Base-by-base conservation (phyloP, 2,329 filamentous ascomycete species). In the Aspergillus thermomutatus region DNA sequence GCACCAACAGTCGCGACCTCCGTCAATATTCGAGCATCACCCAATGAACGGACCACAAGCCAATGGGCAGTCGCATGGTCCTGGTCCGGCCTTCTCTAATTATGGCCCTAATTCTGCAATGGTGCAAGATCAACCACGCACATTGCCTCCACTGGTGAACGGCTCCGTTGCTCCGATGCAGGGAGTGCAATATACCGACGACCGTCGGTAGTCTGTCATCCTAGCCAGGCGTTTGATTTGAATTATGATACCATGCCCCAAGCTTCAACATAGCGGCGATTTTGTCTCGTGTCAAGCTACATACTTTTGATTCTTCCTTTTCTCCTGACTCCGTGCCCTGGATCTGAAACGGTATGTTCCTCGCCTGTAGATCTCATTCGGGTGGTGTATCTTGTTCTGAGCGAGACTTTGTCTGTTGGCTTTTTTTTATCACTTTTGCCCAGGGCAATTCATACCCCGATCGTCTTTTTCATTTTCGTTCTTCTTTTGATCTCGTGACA, bases 131-230 rank as follows among this genome's bases (percentile, higher is more conserved):
- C 74, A 77, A 54, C 72, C 77, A 41, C 74, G 78, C 43, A 80
- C 78, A 4, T 65, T 80, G 4, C 78, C 78, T 43, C 78, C 78
- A 4, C 66, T 80, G 17, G 73, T 78, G 65, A 80, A 78, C 62
- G 75, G 74, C 8, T 71, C 74, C 2, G 64, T 69, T 23, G 75
- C 75, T 17, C 72, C 74, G 11, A 81, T 81, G 79, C 79, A 81
- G 66, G 79, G 79, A 17, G 75, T 81, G 43, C 77, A 80, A 61
- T 81, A 80, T 65, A 75, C 74, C n/a, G 77, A 80, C 55, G 77
- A 78, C 54, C 70, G 75, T 58, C 74, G 77, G 56, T 78, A 72
- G 46, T 37, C n/a, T 37, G 41, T 19, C 3, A 55, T 49, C 26
- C 19, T 19, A 50, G 47, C 27, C 21, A 40, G 5, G 43, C 10